Evolutionary conservation across 805 yeast species (phyloP).

Genomic region (Metschnikowia sp.): DNA sequence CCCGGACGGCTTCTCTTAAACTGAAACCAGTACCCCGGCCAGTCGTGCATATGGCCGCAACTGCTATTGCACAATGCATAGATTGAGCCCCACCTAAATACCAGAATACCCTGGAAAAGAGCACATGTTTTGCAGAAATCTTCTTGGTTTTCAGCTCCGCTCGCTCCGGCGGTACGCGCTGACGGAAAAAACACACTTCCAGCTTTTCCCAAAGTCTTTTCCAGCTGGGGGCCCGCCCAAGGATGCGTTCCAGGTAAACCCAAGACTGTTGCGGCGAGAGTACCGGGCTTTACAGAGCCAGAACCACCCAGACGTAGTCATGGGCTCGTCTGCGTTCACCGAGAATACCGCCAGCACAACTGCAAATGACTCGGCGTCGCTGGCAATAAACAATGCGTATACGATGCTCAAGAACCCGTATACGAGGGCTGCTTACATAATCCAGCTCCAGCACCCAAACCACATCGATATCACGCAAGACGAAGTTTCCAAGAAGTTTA

Average conservation of each 20-base stretch:
- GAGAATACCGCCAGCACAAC: background rate
- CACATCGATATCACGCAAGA: conserved; percentile 57
- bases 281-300: conserved; percentile 68
- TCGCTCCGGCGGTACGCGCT: background rate
- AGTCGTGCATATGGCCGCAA: too few species aligned
- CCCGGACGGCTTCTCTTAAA: too few species aligned
- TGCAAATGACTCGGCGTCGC: conserved; percentile 26
- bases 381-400: conserved; percentile 71
- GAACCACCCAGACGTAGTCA: conserved; percentile 74
- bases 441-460: conserved; percentile 35
- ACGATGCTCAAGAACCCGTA: conserved; percentile 68
- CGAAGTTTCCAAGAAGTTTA: conserved; percentile 42
- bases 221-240: conserved; percentile 61
- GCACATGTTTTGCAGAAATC: too few species aligned
- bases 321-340: conserved; percentile 22
- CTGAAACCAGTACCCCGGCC: too few species aligned
- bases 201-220: conserved; percentile 72
- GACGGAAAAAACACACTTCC: conserved; percentile 38
- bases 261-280: conserved; percentile 61
- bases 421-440: conserved; percentile 44
- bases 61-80: too few species aligned
- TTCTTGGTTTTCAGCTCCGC: background rate
- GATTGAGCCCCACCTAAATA: too few species aligned
- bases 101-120: too few species aligned
- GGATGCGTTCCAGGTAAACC: conserved; percentile 57